Base-by-base conservation (phyloP, 192 early-diverging fungal genomes). In the Pilaira anomala region DNA sequence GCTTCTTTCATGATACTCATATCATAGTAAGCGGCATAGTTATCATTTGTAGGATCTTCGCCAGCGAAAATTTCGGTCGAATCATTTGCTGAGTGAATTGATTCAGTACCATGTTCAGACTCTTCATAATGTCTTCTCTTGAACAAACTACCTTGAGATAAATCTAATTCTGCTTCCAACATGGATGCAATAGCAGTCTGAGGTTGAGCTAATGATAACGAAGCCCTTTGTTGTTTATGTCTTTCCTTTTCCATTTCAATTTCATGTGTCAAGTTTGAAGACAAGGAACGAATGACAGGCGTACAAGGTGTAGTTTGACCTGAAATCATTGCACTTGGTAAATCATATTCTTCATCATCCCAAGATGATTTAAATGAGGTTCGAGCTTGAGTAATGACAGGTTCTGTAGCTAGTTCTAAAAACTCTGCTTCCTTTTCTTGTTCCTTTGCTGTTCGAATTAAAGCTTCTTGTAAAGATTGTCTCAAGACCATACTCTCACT, bases 151-250 rank as follows among this genome's bases (percentile, higher is more conserved):
- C 67, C 52, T 13, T 63, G 62, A 2, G 67, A 69, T 26, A 69
- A 12, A 22, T 69, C 67, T 3, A 69, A 28, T 41, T 69, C 44
- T 12, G 54, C 60, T 6, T 69, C 67, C 9, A 69, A 22, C 0
- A 55, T 18, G 7, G 67, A 55, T 1, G 58, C 67, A 16, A 45
- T 22, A n/a, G 67, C 53, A 1, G 49, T 48, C 18, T 44, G 30
- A 11, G 67, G 60, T 49, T 62, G 40, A 7, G 22, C 21, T 14
- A 69, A 24, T 24, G 26, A 12, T 2, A 56, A 24, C 19, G 54
- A 54, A 2, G 30, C 54, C 21, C 59, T 58, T 33, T 61, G 59
- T 18, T 63, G 59, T 12, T 60, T 61, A 41, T 69, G 62, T 5
- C 16, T 26, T 5, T 57, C 52, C 36, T 63, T 69, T 8, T 61